A percentile compares a stretch with the other conserved stretches of the same genome.
phyloP scores from a whole-genome alignment of 139 green algal species.

The Chlorella sp. region DNA sequence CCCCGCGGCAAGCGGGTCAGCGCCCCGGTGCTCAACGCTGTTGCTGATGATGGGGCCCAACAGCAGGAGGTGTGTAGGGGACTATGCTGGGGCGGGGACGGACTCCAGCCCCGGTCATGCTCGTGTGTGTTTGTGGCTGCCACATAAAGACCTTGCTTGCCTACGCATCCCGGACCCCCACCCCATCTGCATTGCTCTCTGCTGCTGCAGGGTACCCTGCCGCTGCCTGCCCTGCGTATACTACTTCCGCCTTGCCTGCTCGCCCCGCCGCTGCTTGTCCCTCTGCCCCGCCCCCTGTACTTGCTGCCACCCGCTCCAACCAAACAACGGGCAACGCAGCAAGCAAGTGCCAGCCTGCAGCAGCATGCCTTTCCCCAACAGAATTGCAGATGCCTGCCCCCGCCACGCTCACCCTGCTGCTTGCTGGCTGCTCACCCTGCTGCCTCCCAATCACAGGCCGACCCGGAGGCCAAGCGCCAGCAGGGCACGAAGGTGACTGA shows the following conservation, averaged over 20 bases:
- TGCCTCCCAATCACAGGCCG: neutral
- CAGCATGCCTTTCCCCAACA: neutral
- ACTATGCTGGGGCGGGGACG: neutral
- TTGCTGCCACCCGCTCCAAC: too few species aligned
- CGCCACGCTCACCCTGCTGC: neutral
- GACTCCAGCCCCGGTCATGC: neutral
- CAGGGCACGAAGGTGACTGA: neutral
- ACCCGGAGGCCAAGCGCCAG: neutral
- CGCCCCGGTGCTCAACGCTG: constrained; percentile 1
- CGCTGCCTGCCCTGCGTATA: too few species aligned
- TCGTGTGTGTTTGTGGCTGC: neutral
- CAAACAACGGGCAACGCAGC: too few species aligned
- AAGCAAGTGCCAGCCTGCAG: too few species aligned
- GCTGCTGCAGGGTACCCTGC: too few species aligned
- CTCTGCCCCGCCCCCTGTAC: too few species aligned
- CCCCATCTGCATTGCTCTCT: too few species aligned
- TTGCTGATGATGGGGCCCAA: neutral
- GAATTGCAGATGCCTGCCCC: neutral
- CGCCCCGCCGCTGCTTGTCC: too few species aligned
- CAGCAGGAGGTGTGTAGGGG: constrained; percentile 2
- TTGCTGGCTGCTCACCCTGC: too few species aligned
- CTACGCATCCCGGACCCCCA: too few species aligned
- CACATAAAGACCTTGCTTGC: neutral
- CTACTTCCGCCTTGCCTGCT: too few species aligned
- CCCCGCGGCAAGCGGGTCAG: constrained; percentile 4